A percentile compares a stretch with the other conserved stretches of the same genome.
These are phyloP conservation scores for Ophiostoma fasciatum DNA, from an alignment of 2,329 filamentous ascomycete species.

Conservation along the genomic window DNA sequence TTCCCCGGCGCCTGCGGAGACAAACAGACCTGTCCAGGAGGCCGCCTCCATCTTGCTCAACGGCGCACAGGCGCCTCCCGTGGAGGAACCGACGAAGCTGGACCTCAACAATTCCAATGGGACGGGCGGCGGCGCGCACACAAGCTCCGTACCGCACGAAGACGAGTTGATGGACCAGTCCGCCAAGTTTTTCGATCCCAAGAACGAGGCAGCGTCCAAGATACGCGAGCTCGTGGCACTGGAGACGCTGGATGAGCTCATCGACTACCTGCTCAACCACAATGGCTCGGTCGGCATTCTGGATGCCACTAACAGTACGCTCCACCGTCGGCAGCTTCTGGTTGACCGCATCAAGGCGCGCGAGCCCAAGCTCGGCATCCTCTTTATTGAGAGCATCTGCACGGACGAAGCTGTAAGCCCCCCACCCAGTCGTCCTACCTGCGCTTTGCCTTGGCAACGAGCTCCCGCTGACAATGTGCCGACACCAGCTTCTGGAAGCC, in stretches of 20 bases:
- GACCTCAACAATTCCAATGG: constrained; percentile 19
- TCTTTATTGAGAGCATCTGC: constrained; percentile 93
- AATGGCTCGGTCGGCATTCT: constrained; percentile 88
- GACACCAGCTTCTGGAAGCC: constrained; percentile 63
- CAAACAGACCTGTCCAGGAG: constrained; percentile 33
- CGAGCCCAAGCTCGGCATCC: constrained; percentile 75
- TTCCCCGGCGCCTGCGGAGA: not conserved
- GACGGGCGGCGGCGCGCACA: not conserved
- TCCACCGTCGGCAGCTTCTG: constrained; percentile 67
- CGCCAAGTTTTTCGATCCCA: constrained; percentile 84
- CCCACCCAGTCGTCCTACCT: constrained; percentile 9
- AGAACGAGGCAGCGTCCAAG: constrained; percentile 66
- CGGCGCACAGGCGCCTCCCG: constrained; percentile 26
- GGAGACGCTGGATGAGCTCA: constrained; percentile 78
- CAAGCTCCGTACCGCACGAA: not conserved
- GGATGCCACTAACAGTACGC: constrained; percentile 93
- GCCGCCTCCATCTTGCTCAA: constrained; percentile 45
- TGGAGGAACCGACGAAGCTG: constrained; percentile 24
- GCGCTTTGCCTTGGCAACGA: no score
- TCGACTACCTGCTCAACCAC: constrained; percentile 72
- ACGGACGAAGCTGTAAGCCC: constrained; percentile 50
- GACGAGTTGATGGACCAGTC: constrained; percentile 63
- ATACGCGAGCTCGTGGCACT: constrained; percentile 85
- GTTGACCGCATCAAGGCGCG: constrained; percentile 69
- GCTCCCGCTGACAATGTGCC: no score